Evolutionary conservation across 352 stramenopile genomes (phyloP).

Genomic region (Poterioochromonas sp.): DNA sequence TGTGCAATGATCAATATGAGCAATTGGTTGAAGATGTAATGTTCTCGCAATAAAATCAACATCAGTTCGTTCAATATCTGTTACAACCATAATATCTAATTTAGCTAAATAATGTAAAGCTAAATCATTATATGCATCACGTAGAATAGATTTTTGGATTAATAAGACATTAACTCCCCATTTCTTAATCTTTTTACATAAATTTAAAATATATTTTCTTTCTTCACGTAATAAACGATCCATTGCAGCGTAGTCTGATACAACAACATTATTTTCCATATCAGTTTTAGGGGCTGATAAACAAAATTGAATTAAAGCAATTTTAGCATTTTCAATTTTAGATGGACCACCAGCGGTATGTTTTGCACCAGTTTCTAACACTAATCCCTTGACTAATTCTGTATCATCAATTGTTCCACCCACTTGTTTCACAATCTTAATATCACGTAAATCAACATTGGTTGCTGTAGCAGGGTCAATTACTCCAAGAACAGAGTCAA

Average conservation of each 20-base stretch:
- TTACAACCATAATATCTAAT: constrained; percentile 99
- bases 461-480: constrained; percentile 79
- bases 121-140: constrained; percentile 98
- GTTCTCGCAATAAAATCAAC: constrained; percentile 97
- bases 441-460: constrained; percentile 94
- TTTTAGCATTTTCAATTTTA: constrained; percentile 93
- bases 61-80: constrained; percentile 93
- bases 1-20: constrained; percentile 94
- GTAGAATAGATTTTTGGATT: constrained; percentile 99
- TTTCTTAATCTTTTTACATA: constrained; percentile 98
- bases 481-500: constrained; percentile 94
- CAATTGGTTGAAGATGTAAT: constrained; percentile 86
- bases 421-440: constrained; percentile 95
- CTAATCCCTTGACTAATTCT: constrained; percentile 90
- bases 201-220: constrained; percentile 93
- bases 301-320: constrained; percentile 98
- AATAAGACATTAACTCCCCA: constrained; percentile 94
- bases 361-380: constrained; percentile 88
- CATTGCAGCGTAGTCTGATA: constrained; percentile 98
- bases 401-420: constrained; percentile 98
- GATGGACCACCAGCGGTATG: constrained; percentile 63
- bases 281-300: constrained; percentile 97
- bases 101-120: constrained; percentile 98
- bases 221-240: constrained; percentile 97
- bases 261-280: constrained; percentile 99